A percentile compares a stretch with the other conserved stretches of the same genome.
phyloP scores from a whole-genome alignment of 108 stramenopile species.

The Pseudonitzschia pungens region DNA sequence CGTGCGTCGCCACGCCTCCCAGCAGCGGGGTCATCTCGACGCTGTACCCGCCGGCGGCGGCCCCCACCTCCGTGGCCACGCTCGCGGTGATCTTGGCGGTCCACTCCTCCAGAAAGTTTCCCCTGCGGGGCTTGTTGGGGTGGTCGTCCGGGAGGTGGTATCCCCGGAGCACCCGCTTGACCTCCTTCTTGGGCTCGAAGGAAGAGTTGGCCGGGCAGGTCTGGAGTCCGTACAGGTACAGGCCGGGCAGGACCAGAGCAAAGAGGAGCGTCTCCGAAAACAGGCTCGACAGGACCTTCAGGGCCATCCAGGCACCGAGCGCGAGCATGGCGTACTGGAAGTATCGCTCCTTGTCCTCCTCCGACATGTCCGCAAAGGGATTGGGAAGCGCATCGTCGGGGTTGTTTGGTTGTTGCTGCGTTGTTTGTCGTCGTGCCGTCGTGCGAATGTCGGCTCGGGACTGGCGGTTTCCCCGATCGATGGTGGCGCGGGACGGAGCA shows the following conservation, averaged over 20 bases:
- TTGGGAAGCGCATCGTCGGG: background rate
- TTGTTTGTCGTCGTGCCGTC: background rate
- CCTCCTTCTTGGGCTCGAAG: conserved; percentile 76
- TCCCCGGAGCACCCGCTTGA: conserved; percentile 78
- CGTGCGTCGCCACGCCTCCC: conserved; percentile 44
- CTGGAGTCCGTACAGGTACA: conserved; percentile 53
- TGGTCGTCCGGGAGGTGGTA: conserved; percentile 67
- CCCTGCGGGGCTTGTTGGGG: conserved; percentile 56
- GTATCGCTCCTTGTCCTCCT: conserved; percentile 13
- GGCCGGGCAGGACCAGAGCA: conserved; percentile 31
- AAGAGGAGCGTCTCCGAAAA: background rate
- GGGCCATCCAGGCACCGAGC: background rate
- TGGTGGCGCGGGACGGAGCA: background rate
- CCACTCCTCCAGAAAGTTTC: conserved; percentile 51
- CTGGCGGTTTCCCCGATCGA: background rate
- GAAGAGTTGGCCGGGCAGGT: conserved; percentile 58
- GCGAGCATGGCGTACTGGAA: conserved; percentile 14
- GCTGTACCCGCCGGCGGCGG: conserved; percentile 59
- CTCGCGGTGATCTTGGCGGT: conserved; percentile 58
- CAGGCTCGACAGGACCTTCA: conserved; percentile 7
- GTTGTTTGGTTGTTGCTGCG: too few relatives aligned
- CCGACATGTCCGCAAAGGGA: conserved; percentile 16
- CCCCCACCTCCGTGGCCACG: conserved; percentile 61
- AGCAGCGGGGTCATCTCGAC: conserved; percentile 36
- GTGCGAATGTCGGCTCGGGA: background rate